Base-by-base conservation (phyloP, 352 stramenopile species). In the Globisporangium cederbergense region DNA sequence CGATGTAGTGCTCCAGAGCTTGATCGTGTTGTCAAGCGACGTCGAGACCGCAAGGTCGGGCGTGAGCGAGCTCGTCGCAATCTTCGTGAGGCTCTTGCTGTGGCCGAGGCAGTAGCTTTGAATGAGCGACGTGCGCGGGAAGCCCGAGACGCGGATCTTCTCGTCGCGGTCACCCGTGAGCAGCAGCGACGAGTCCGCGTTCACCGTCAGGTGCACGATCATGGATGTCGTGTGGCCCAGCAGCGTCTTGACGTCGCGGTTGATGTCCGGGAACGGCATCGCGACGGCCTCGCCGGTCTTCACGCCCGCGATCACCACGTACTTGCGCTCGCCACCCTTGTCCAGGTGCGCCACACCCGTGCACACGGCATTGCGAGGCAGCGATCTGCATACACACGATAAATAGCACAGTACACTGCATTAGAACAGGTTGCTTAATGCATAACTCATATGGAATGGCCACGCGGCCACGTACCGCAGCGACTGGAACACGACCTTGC, bases 221-320 rank as follows among this genome's bases (percentile, higher is more conserved):
- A 95, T 95, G 25, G 87, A 95, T 57, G 87, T 94, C 42, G 87
- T 95, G 76, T 95, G 87, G 50, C 80, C 81, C 58, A 95, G 63
- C 43, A 95, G 71, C 59, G 75, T 88, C 79, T 89, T 91, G 46
- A 84, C 62, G 55, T 90, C 81, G 45, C 81, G 73, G 25, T 73
- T 62, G 18, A 92, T 72, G 65, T 90, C 76, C 4, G 81, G 86
- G 68, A 95, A 89, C 2, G 83, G 86, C 65, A 90, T 78, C 54
- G 81, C 86, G 32, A 93, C 73, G n/a, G 76, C 82, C 63, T 95
- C 85, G 32, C 86, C 86, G 4, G 86, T 91, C 76, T 95, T 95
- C 62, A 91, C 84, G 34, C 82, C 85, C 32, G 91, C 73, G 40
- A 95, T 61, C 40, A 92, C 73, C 22, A 76, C 83, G 57, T 92